Base-by-base conservation (phyloP, 1,139 yeast species). In the Blastobotrys persicus region DNA sequence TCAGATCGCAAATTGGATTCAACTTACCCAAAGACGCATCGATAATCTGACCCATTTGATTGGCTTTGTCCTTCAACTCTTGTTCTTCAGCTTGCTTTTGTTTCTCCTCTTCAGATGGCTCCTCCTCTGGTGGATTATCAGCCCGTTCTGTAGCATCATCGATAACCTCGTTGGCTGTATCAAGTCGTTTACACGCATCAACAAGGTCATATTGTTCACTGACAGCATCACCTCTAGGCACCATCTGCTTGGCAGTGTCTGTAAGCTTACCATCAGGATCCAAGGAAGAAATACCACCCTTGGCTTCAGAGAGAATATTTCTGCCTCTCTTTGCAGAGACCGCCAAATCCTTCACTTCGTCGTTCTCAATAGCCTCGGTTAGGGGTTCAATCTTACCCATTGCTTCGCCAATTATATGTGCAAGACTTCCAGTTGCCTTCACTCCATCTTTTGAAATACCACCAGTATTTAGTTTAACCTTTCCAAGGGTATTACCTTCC, bases 101-200 rank as follows among this genome's bases (percentile, higher is more conserved):
- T 17, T 31, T 26, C 33, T 45, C 48, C 23, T 45, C 48, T 16
- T 45, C 48, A 18, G 45, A 7, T 11, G 48, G 48, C 16, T 37
- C 48, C 19, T 45, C 48, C 14, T 43, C 46, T 20, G 20, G 20
- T 12, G 31, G 41, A 14, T 43, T 14, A 18, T 43, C 46, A 34
- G 38, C 38, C n/a, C 20, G 26, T 18, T 33, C 41, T 11, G 31
- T 14, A 6, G 41, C 46, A 14, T 43, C 41, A 13, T 19, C 28
- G 19, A 43, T 37, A 20, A 28, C 23, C 13, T 20, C 14, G 17
- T 17, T 31, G 12, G 37, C 18, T n/a, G 23, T 38, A 19, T 43
- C 46, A 3, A 43, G 20, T 17, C 38, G 16, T 33, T 43, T 14
- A 14, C 37, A 34, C 7, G 41, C 28, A n/a, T 43, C 38, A 13